phyloP scores from a whole-genome alignment of 495 filamentous ascomycete genomes.

The Bathelium albidoporum region DNA sequence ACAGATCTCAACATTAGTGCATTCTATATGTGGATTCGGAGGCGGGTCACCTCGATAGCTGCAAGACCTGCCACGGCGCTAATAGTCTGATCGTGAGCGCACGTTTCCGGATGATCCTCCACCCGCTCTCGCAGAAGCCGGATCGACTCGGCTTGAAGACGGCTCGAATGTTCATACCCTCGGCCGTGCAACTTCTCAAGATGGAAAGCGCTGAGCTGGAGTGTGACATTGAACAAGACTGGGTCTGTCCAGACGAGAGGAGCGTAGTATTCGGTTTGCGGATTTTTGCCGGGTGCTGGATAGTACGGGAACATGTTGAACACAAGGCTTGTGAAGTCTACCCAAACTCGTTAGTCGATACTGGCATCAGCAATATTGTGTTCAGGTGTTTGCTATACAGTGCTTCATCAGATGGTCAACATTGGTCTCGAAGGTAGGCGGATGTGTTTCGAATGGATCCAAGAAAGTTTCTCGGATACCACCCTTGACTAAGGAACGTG shows the following conservation, averaged over 20 bases:
- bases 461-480: constrained; percentile 1
- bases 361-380: neutral
- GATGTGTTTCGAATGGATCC: constrained; percentile 14
- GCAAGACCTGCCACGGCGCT: constrained; percentile 13
- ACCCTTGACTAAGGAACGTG: neutral
- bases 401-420: constrained; percentile 12
- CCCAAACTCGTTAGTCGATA: neutral
- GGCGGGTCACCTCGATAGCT: constrained; percentile 6
- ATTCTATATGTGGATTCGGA: neutral
- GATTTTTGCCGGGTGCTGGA: constrained; percentile 1
- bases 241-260: constrained; percentile 14
- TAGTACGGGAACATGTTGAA: constrained; percentile 16
- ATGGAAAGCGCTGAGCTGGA: constrained; percentile 11
- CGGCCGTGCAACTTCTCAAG: constrained; percentile 7
- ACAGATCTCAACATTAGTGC: neutral
- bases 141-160: constrained; percentile 11
- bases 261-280: constrained; percentile 13
- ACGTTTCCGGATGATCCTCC: constrained; percentile 6
- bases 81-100: constrained; percentile 11
- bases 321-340: constrained; percentile 11
- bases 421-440: neutral
- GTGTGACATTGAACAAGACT: constrained; percentile 15
- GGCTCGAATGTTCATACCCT: constrained; percentile 6
- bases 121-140: constrained; percentile 9
- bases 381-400: too few relatives aligned